Base-by-base conservation (phyloP, 768 basidiomycete species). In the Collybiopsis confluens region DNA sequence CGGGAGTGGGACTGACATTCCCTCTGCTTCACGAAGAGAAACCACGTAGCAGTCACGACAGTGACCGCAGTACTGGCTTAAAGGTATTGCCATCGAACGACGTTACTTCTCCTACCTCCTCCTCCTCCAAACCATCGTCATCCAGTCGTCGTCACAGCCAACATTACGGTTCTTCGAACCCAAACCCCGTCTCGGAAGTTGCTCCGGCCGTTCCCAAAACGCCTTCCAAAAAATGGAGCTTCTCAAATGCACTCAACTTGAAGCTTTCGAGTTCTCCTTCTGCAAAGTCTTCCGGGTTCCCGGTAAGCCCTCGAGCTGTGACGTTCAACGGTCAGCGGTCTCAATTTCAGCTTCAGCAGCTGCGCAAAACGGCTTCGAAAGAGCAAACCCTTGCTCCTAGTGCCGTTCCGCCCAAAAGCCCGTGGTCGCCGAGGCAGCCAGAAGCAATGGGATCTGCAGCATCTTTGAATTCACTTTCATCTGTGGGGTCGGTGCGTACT, bases 151-250 rank as follows among this genome's bases (percentile, higher is more conserved):
- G 70, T 53, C 70, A 72, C 52, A 72, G 70, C 54, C 71, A 77
- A 50, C 73, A 75, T 49, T 62, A 66, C 56, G 54, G 65, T 62
- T 70, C 64, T 61, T 18, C 60, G 65, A 63, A 65, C 59, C 63
- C 73, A 70, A 66, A 64, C 54, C 58, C 70, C 65, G 60, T 71
- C 50, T 67, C 74, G 27, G 77, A 81, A 54, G 69, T 77, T 52
- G 59, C 63, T 13, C 75, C 83, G 37, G 63, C 72, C 15, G 72
- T 77, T 40, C 72, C 77, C 48, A 90, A 89, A 72, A 88, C 89
- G 2, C 91, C 92, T 30, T 91, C 89, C n/a, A 94, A 93, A 79
- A 95, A 95, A 69, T 95, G 92, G 92, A 94, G 92, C 65, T 89
- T 95, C 67, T 88, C 90, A n/a, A 87, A 80, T 58, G 90, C 88